Percentiles rank a stretch among this genome's conserved stretches.
Evolutionary conservation across 306 rosid genomes (phyloP).

Genomic region (Cajanus cajan): DNA sequence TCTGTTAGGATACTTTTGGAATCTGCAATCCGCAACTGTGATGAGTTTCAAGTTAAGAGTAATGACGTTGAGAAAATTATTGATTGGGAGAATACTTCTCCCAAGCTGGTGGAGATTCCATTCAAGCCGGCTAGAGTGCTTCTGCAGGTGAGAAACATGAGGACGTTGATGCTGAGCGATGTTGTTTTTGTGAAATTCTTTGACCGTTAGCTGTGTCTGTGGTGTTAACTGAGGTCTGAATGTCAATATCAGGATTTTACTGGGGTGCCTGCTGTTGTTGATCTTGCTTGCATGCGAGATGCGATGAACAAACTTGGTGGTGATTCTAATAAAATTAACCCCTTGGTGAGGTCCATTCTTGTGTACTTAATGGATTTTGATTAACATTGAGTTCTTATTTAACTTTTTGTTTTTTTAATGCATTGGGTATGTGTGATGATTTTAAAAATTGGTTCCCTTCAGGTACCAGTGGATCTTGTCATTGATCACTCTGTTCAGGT

Average conservation of each 20-base stretch:
- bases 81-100: slow-evolving; percentile 87
- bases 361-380: slow-evolving; percentile 5
- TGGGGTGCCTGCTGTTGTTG: slow-evolving; percentile 98
- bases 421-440: background rate
- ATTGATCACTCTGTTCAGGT: slow-evolving; percentile 99
- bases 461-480: slow-evolving; percentile 98
- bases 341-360: slow-evolving; percentile 62
- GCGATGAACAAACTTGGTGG: slow-evolving; percentile 95
- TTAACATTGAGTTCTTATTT: background rate
- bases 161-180: background rate
- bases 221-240: slow-evolving; percentile 21
- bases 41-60: slow-evolving; percentile 85
- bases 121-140: slow-evolving; percentile 98
- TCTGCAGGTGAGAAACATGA: slow-evolving; percentile 62
- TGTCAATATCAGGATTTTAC: slow-evolving; percentile 78
- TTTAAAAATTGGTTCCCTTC: slow-evolving; percentile 29
- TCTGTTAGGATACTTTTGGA: slow-evolving; percentile 90
- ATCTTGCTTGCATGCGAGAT: slow-evolving; percentile 97
- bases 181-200: background rate
- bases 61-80: slow-evolving; percentile 84
- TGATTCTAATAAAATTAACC: slow-evolving; percentile 89
- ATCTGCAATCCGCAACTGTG: slow-evolving; percentile 94
- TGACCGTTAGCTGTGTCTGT: background rate
- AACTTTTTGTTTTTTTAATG: background rate
- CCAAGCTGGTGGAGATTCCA: slow-evolving; percentile 88